These are phyloP conservation scores for Suillus bovinus DNA, from an alignment of 768 basidiomycete species.

Conservation along the genomic window DNA sequence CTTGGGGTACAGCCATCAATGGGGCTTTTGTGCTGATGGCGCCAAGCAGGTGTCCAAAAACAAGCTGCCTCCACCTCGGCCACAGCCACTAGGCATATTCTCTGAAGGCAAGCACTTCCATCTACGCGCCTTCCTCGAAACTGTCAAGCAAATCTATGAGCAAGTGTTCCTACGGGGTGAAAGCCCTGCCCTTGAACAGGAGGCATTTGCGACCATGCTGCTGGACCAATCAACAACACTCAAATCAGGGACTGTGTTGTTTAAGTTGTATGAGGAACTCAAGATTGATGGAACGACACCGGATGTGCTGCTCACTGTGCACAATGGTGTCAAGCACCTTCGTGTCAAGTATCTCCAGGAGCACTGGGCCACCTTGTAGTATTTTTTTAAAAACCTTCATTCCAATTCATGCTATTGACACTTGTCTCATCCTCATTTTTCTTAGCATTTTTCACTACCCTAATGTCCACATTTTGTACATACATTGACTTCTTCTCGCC, in stretches of 20 bases:
- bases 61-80: conserved; percentile 7
- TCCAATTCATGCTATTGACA: no score
- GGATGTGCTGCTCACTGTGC: not conserved
- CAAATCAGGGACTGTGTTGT: not conserved
- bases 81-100: conserved; percentile 12
- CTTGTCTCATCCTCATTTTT: no score
- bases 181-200: not conserved
- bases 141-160: not conserved
- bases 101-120: not conserved
- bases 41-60: not conserved
- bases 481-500: no score
- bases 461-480: no score
- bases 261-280: not conserved
- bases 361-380: no score
- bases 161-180: not conserved
- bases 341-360: not conserved
- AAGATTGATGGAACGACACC: not conserved
- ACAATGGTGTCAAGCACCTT: not conserved
- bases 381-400: no score
- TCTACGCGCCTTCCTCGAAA: not conserved
- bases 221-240: not conserved
- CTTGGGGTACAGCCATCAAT: conserved; percentile 11
- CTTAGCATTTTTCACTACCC: no score
- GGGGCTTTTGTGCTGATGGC: conserved; percentile 4
- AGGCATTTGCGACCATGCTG: not conserved